Evolutionary conservation across 768 basidiomycete genomes (phyloP).

Genomic region (Amanita rimosa): DNA sequence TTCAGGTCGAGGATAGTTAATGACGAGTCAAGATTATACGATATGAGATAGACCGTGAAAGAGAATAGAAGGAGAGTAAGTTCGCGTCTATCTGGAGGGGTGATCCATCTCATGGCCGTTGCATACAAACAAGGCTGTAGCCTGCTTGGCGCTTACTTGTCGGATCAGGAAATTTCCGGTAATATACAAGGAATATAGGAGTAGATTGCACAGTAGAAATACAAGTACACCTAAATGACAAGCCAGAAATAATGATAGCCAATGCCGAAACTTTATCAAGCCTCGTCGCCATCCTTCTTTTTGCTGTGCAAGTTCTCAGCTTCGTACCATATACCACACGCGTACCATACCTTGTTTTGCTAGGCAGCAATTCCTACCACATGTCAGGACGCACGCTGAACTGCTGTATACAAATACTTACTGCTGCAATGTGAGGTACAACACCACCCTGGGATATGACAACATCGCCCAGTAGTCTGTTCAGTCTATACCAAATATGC

Average conservation of each 20-base stretch:
- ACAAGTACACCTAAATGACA: slow-evolving; percentile 7
- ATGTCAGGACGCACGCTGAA: slow-evolving; percentile 2
- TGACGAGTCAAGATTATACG: slow-evolving; percentile 65
- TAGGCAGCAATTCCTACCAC: slow-evolving; percentile 27
- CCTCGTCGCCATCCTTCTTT: slow-evolving; percentile 29
- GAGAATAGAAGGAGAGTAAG: slow-evolving; percentile 56
- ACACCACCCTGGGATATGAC: slow-evolving; percentile 96
- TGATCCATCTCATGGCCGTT: slow-evolving; percentile 43
- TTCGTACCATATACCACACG: neutral
- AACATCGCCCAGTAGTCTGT: slow-evolving; percentile 65
- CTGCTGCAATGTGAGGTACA: slow-evolving; percentile 62
- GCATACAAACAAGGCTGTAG: no score
- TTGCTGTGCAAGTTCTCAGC: slow-evolving; percentile 14
- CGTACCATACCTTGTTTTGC: slow-evolving; percentile 23
- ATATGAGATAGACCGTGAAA: slow-evolving; percentile 52
- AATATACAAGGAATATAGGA: neutral
- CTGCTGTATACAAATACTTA: slow-evolving; percentile 12
- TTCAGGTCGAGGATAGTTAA: slow-evolving; percentile 41
- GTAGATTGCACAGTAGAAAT: slow-evolving; percentile 5
- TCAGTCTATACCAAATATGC: slow-evolving; percentile 31
- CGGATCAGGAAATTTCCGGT: neutral
- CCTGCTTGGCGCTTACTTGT: no score
- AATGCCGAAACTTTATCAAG: slow-evolving; percentile 14
- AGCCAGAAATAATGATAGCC: slow-evolving; percentile 11
- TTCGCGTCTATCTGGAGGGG: slow-evolving; percentile 67